Base-by-base conservation (phyloP, 352 stramenopile genomes). In the Pythium monospermum region DNA sequence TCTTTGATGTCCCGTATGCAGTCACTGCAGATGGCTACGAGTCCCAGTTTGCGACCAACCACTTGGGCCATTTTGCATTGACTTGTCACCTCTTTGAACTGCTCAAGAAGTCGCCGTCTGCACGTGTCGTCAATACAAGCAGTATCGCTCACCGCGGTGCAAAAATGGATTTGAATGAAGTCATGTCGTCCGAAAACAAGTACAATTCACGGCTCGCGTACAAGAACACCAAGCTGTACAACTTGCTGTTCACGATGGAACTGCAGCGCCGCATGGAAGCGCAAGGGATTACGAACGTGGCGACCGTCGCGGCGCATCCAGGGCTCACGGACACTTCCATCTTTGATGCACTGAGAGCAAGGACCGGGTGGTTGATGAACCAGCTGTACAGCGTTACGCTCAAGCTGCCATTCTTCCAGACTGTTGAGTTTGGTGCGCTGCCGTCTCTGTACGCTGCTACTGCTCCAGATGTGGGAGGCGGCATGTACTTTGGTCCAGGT, bases 221-320 rank as follows among this genome's bases (percentile, higher is more conserved):
- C 44, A 31, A 51, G 7, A 70, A 75, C 47, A 71, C 69, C 21
- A 85, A 85, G 52, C 41, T 85, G 2, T 70, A 42, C 46, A 82
- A 81, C 52, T 32, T 79, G 21, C 44, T 83, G 0, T 83, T 79
- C 51, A 75, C 64, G 16, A 28, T 53, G 0, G 73, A 85, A 40
- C 61, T 85, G 3, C 48, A 74, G 4, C 50, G 68, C 23, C 60
- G 66, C 1, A 21, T 80, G 1, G 38, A 61, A 12, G 57, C 48
- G 2, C 44, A 15, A 0, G 54, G 51, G 10, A 57, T 74, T 41
- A 37, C 53, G 10, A 57, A 52, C 15, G 59, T 79, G 11, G 53
- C 48, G 15, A 49, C 46, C 0, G 60, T 68, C 10, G 60, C 49
- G 0, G 64, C 37, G 26, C 69, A 81, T 42, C 69, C 73, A 11